Evolutionary conservation across 148 eudicot genomes (phyloP).

Genomic region (Persicaria tinctoria): DNA sequence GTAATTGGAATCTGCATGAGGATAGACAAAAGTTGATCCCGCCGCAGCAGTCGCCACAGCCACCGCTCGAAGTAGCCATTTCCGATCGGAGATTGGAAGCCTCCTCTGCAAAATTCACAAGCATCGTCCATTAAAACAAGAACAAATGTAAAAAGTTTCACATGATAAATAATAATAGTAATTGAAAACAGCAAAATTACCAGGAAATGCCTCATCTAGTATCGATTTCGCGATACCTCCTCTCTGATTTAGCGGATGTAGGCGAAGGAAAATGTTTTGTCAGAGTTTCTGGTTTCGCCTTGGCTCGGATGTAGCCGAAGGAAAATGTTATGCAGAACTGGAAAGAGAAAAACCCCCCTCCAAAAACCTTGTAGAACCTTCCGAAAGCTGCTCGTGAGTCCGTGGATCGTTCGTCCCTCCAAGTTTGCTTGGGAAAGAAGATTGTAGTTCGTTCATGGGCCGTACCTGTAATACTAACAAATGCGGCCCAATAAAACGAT

Average conservation of each 20-base stretch:
- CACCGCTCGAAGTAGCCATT: constrained; percentile 29
- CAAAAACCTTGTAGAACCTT: neutral
- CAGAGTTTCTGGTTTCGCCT: neutral
- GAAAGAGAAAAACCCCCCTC: neutral
- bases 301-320: neutral
- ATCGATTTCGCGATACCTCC: neutral
- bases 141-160: neutral
- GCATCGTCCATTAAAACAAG: neutral
- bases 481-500: neutral
- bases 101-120: constrained; percentile 38
- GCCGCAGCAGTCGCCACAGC: constrained; percentile 50
- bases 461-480: too few species aligned
- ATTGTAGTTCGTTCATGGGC: neutral
- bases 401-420: neutral
- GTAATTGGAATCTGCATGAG: constrained; percentile 23
- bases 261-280: neutral
- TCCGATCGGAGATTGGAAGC: constrained; percentile 18
- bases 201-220: constrained; percentile 26
- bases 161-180: neutral
- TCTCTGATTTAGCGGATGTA: neutral
- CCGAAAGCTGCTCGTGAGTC: neutral
- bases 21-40: constrained; percentile 48
- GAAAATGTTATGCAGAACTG: neutral
- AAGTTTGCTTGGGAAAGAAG: neutral
- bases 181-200: constrained; percentile 5